Percentiles rank a stretch among this genome's conserved stretches.
Conservation (phyloP, 768 basidiomycete species). For the Lepiota brunneoincarnata region DNA sequence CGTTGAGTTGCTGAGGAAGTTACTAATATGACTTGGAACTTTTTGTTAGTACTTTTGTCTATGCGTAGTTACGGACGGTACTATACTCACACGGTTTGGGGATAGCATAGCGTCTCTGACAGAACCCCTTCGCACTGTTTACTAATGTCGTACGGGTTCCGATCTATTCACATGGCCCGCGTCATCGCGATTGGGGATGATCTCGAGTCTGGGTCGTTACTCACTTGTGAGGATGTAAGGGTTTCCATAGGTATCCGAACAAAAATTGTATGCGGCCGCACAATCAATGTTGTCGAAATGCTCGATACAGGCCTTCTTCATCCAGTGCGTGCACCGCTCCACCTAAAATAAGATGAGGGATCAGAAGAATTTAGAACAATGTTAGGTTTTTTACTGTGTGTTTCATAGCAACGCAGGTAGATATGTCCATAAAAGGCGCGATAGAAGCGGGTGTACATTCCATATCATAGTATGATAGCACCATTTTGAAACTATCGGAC, state of each 20-base stretch:
- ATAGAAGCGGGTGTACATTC: conserved; percentile 52
- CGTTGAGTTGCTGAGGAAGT: conserved; percentile 59
- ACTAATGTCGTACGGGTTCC: conserved; percentile 69
- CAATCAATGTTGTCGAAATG: conserved; percentile 65
- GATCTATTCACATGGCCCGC: conserved; percentile 21
- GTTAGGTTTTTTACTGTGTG: conserved; percentile 39
- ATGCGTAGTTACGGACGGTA: neutral
- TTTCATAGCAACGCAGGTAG: conserved; percentile 58
- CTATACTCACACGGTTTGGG: conserved; percentile 36
- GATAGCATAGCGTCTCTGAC: conserved; percentile 53
- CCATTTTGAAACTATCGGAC: conserved; percentile 52
- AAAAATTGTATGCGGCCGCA: conserved; percentile 58
- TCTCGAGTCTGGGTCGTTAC: conserved; percentile 10
- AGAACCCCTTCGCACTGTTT: conserved; percentile 51
- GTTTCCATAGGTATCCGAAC: conserved; percentile 45
- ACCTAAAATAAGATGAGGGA: conserved; percentile 34
- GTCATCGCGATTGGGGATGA: neutral
- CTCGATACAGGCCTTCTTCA: conserved; percentile 57
- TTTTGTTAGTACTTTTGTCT: neutral
- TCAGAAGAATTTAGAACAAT: neutral
- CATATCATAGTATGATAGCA: conserved; percentile 42
- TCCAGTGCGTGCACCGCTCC: conserved; percentile 58
- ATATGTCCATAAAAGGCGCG: conserved; percentile 42
- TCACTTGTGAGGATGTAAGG: conserved; percentile 40
- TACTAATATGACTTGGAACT: conserved; percentile 50